These are phyloP conservation scores for Stromatinia cepivora DNA, from an alignment of 2,329 filamentous ascomycete species.

Conservation along the genomic window DNA sequence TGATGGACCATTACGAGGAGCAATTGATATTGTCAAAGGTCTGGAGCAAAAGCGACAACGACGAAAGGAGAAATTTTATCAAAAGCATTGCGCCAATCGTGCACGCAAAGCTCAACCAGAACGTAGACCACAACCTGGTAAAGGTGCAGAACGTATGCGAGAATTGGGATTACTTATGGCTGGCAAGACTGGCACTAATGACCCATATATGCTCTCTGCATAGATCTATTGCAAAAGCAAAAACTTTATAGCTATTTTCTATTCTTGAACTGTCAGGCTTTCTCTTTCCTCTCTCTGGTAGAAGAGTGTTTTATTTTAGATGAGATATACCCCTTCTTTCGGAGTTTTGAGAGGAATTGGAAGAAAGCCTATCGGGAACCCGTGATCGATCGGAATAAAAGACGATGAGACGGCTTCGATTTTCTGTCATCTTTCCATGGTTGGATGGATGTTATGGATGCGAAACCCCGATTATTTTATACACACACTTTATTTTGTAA, in stretches of 20 bases:
- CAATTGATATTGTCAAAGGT: conserved; percentile 96
- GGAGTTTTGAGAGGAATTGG: conserved; percentile 10
- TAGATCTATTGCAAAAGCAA: conserved; percentile 41
- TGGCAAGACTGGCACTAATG: conserved; percentile 68
- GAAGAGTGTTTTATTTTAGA: conserved; percentile 17
- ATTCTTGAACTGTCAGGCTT: conserved; percentile 20
- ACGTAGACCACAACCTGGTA: conserved; percentile 66
- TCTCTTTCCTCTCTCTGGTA: conserved; percentile 19
- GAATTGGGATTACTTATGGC: conserved; percentile 88
- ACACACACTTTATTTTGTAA: conserved; percentile 14
- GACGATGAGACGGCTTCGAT: conserved; percentile 12
- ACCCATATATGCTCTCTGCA: conserved; percentile 71
- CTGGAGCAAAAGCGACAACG: conserved; percentile 92
- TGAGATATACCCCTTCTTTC: conserved; percentile 9
- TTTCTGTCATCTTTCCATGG: neutral
- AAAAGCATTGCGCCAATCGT: conserved; percentile 78
- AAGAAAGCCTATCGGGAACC: conserved; percentile 20
- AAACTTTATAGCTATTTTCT: neutral
- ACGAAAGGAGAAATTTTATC: conserved; percentile 87
- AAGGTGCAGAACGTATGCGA: conserved; percentile 90
- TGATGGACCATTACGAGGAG: conserved; percentile 76
- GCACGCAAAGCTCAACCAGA: conserved; percentile 69
- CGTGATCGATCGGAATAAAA: conserved; percentile 3
- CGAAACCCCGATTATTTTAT: conserved; percentile 16
- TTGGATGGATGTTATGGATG: conserved; percentile 1